A percentile compares a stretch with the other conserved stretches of the same genome.
These are phyloP conservation scores for Raddia guianensis DNA, from an alignment of 176 grass and related monocot species.

Conservation along the genomic window DNA sequence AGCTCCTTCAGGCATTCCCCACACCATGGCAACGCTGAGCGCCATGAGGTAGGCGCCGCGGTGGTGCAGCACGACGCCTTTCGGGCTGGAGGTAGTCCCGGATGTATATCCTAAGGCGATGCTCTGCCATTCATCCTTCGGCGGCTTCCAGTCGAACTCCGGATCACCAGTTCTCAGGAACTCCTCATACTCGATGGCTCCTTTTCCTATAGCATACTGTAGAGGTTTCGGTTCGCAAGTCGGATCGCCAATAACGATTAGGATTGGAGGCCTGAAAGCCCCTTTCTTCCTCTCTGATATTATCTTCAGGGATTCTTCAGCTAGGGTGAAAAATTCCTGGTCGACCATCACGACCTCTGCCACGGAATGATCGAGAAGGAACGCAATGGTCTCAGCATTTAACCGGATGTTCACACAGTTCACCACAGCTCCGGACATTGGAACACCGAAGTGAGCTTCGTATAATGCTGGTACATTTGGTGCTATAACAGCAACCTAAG, in stretches of 20 bases:
- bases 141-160: slow-evolving; percentile 71
- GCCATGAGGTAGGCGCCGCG: slow-evolving; percentile 92
- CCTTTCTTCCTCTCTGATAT: slow-evolving; percentile 62
- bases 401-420: slow-evolving; percentile 79
- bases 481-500: slow-evolving; percentile 85
- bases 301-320: slow-evolving; percentile 75
- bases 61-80: slow-evolving; percentile 86
- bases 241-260: slow-evolving; percentile 67
- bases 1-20: slow-evolving; percentile 72
- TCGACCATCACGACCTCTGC: slow-evolving; percentile 85
- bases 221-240: slow-evolving; percentile 59
- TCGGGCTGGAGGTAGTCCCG: slow-evolving; percentile 87
- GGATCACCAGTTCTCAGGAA: slow-evolving; percentile 77
- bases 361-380: slow-evolving; percentile 78
- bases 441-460: slow-evolving; percentile 89
- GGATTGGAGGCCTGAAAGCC: slow-evolving; percentile 56
- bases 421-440: slow-evolving; percentile 86
- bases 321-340: slow-evolving; percentile 83
- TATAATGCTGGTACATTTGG: slow-evolving; percentile 86
- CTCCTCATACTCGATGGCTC: slow-evolving; percentile 78
- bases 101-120: slow-evolving; percentile 92
- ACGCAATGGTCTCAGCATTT: slow-evolving; percentile 72
- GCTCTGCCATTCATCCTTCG: slow-evolving; percentile 92
- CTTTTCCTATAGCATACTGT: slow-evolving; percentile 64
- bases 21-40: slow-evolving; percentile 68